These are phyloP conservation scores for Lipomyces kockii DNA, from an alignment of 805 yeast genomes.

Conservation along the genomic window DNA sequence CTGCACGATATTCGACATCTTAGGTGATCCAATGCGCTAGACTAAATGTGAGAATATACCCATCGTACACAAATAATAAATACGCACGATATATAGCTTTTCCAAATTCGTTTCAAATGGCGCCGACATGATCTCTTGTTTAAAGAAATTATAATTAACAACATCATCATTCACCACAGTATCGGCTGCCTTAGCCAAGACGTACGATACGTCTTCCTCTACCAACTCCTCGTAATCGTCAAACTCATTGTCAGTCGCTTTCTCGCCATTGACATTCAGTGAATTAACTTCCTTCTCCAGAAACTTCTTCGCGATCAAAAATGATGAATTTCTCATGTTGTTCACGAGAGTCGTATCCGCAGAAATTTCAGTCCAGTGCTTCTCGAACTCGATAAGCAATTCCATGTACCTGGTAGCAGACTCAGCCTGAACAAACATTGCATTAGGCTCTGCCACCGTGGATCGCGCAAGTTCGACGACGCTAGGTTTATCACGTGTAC, in stretches of 20 bases:
- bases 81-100: conserved; percentile 38
- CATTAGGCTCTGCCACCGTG: conserved; percentile 39
- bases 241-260: conserved; percentile 10
- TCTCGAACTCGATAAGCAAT: conserved; percentile 37
- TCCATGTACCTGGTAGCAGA: conserved; percentile 37
- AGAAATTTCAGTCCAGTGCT: conserved; percentile 36
- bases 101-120: conserved; percentile 46
- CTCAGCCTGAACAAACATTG: conserved; percentile 40
- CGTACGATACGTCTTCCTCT: conserved; percentile 29
- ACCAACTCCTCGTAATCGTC: conserved; percentile 27
- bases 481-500: conserved; percentile 46
- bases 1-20: conserved; percentile 41
- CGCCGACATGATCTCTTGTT: conserved; percentile 41
- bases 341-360: conserved; percentile 34
- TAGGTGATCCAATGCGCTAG: conserved; percentile 42
- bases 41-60: background rate
- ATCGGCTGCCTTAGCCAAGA: conserved; percentile 41
- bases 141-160: conserved; percentile 46
- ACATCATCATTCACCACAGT: conserved; percentile 48
- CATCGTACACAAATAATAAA: background rate
- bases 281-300: conserved; percentile 39
- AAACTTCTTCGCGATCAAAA: conserved; percentile 42
- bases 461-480: conserved; percentile 42
- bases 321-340: conserved; percentile 40
- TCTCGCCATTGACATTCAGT: conserved; percentile 12